These are phyloP conservation scores for Aspergillus panamensis DNA, from an alignment of 495 filamentous ascomycete species.

Conservation along the genomic window DNA sequence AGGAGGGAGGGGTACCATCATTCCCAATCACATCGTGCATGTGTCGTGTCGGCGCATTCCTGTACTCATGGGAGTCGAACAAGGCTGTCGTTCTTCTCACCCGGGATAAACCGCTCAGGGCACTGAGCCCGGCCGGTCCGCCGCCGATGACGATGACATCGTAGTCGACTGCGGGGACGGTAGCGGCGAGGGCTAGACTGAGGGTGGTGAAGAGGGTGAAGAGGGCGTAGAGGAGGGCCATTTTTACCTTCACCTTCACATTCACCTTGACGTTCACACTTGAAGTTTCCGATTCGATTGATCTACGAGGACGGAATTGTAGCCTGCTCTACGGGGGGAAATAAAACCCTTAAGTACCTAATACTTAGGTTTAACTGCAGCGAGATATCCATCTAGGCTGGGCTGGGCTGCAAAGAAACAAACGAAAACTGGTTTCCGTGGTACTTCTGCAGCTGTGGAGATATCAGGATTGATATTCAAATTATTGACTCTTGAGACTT, in stretches of 20 bases:
- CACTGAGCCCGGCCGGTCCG: constrained; percentile 40
- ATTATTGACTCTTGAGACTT: too few relatives aligned
- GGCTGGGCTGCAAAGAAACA: too few relatives aligned
- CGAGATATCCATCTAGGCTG: too few relatives aligned
- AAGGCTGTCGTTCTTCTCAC: constrained; percentile 50
- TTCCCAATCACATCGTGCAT: constrained; percentile 60
- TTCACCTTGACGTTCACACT: too few relatives aligned
- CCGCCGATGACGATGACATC: constrained; percentile 40
- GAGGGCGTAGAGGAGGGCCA: constrained; percentile 7
- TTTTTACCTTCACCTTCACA: background rate
- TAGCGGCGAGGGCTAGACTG: constrained; percentile 17
- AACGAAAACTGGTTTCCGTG: too few relatives aligned
- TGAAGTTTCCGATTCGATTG: too few relatives aligned
- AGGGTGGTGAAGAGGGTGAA: constrained; percentile 17
- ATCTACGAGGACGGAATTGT: too few relatives aligned
- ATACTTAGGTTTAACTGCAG: too few relatives aligned
- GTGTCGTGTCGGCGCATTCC: constrained; percentile 50
- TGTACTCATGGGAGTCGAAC: constrained; percentile 55
- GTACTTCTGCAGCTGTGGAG: too few relatives aligned
- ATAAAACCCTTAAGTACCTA: too few relatives aligned
- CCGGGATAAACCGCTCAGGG: constrained; percentile 52
- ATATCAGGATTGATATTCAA: too few relatives aligned
- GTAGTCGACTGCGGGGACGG: constrained; percentile 25
- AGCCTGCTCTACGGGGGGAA: too few relatives aligned
- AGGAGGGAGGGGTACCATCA: constrained; percentile 41